Base-by-base conservation (phyloP, 495 filamentous ascomycete genomes). In the Aspergillus funiculosus region DNA sequence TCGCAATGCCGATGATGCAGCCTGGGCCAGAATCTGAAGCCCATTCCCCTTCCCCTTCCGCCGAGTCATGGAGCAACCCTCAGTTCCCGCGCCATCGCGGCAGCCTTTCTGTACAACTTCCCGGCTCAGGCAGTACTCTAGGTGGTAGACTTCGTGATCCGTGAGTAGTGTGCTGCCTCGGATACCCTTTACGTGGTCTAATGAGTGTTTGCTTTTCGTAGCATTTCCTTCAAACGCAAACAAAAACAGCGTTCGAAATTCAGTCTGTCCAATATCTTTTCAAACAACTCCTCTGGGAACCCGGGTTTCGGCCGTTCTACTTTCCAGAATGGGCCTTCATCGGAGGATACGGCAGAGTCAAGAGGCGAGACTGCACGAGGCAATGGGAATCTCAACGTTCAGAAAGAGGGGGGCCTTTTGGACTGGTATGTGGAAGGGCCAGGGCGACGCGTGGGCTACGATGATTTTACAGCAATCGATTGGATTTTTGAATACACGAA, bases 401-500 rank as follows among this genome's bases (percentile, higher is more conserved):
- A 71, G 17, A 89, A 90, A 60, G 85, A 89, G 57, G 81, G 75
- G 18, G 69, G 62, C 11, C 73, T 79, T 14, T 56, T 85, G 17
- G 87, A 95, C 62, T 96, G 91, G 92, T 86, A 92, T 62, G 78
- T 85, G 29, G 90, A 96, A 65, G 89, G 87, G 4, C 89, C 88
- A 4, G 92, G 92, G 1, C 77, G 90, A 38, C 80, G 92, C 56
- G 89, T 96, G 19, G 89, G 85, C 39, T 98, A 98, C 65, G 92
- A 95, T 54, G 86, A 98, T 68, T 75, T 96, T 57, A 96, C 94
- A 10, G 92, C 94, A 10, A 98, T 98, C 63, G 92, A 98, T 69
- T 98, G 92, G 92, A 97, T 96, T 54, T 97, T 95, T 59, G 92
- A 98, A 64, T 95, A 98, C 61, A 92, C 89, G 18, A 96, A 96